These are phyloP conservation scores for Alternaria arbusti DNA, from an alignment of 2,329 filamentous ascomycete species.

Conservation along the genomic window DNA sequence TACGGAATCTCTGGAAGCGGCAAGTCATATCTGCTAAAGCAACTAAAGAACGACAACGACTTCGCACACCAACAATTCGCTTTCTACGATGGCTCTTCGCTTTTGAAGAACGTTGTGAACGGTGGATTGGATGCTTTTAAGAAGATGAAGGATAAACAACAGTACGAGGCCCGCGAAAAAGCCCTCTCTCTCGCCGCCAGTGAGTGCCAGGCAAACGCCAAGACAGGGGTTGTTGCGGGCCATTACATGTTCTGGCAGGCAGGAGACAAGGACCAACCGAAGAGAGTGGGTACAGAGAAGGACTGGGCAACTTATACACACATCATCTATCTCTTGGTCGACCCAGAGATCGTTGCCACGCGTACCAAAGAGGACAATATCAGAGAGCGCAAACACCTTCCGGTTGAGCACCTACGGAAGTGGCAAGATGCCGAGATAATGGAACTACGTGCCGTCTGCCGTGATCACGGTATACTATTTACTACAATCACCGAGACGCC, in stretches of 20 bases:
- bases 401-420: background rate
- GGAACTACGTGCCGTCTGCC: background rate
- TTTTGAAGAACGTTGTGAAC: constrained; percentile 52
- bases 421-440: constrained; percentile 4
- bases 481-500: constrained; percentile 4
- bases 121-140: constrained; percentile 60
- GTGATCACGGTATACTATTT: constrained; percentile 57
- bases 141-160: constrained; percentile 1
- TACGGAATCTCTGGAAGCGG: constrained; percentile 64
- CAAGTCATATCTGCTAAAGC: constrained; percentile 56
- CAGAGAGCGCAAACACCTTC: constrained; percentile 20
- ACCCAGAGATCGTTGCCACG: constrained; percentile 43
- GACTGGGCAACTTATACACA: constrained; percentile 61
- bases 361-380: constrained; percentile 48
- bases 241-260: constrained; percentile 64
- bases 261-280: constrained; percentile 24
- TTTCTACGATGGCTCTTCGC: constrained; percentile 62
- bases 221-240: constrained; percentile 59
- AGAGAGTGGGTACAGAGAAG: constrained; percentile 48
- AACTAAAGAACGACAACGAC: constrained; percentile 49
- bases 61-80: constrained; percentile 39
- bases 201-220: constrained; percentile 43
- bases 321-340: constrained; percentile 62
- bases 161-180: background rate
- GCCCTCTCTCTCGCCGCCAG: constrained; percentile 57